phyloP scores from a whole-genome alignment of 495 filamentous ascomycete species.

The Symbiotaphrina buchneri region DNA sequence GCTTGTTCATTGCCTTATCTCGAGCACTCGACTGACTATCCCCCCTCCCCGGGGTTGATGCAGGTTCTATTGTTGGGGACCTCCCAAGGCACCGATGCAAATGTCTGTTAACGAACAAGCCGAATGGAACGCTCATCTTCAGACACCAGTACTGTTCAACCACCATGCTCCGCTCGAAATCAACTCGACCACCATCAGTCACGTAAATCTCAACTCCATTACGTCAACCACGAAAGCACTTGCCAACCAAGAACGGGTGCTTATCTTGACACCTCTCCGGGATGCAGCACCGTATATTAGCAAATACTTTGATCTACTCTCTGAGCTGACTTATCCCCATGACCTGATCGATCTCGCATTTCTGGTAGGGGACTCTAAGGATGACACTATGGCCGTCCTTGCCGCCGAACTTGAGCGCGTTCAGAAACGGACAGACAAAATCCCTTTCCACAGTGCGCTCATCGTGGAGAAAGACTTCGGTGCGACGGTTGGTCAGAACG shows the following conservation, averaged over 20 bases:
- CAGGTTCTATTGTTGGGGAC: slow-evolving; percentile 96
- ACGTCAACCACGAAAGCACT: slow-evolving; percentile 58
- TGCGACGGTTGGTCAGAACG: slow-evolving; percentile 38
- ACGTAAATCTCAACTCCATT: slow-evolving; percentile 69
- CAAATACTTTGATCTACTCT: slow-evolving; percentile 84
- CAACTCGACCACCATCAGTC: slow-evolving; percentile 55
- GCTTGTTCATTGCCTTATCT: slow-evolving; percentile 1
- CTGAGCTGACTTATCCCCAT: slow-evolving; percentile 82
- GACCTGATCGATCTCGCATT: slow-evolving; percentile 88
- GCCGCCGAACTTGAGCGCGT: slow-evolving; percentile 68
- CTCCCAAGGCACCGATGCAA: slow-evolving; percentile 76
- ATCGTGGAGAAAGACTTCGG: slow-evolving; percentile 87
- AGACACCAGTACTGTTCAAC: slow-evolving; percentile 90
- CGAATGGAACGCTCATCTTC: slow-evolving; percentile 67
- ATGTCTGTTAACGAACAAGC: slow-evolving; percentile 81
- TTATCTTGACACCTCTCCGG: slow-evolving; percentile 83
- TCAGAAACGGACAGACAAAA: slow-evolving; percentile 55
- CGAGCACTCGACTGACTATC: slow-evolving; percentile 1
- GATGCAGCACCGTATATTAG: slow-evolving; percentile 63
- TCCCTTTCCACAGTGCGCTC: slow-evolving; percentile 60
- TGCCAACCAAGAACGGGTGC: slow-evolving; percentile 65
- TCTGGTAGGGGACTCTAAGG: slow-evolving; percentile 73
- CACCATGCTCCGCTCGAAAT: slow-evolving; percentile 71
- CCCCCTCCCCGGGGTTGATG: slow-evolving; percentile 4
- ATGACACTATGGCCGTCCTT: slow-evolving; percentile 71